A percentile compares a stretch with the other conserved stretches of the same genome.
Conservation (phyloP, 1,284 basidiomycete genomes). For the Puccinia hordei region DNA sequence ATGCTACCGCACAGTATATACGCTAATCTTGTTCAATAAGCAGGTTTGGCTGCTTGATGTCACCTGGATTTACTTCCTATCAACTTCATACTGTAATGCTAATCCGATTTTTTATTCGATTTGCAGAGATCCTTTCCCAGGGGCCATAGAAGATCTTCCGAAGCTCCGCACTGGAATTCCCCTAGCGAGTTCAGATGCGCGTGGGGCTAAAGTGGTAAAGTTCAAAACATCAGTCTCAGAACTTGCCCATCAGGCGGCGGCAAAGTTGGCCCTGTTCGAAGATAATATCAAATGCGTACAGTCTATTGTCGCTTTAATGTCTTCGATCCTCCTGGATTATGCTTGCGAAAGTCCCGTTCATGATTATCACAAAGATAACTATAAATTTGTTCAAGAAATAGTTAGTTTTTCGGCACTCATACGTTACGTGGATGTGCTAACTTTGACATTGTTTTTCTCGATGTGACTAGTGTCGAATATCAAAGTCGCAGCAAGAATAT, state of each 20-base stretch:
- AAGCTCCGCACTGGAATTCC: constrained; percentile 68
- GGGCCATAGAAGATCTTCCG: constrained; percentile 58
- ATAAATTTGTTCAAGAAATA: constrained; percentile 43
- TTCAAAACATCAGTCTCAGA: constrained; percentile 72
- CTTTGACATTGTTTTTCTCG: constrained; percentile 54
- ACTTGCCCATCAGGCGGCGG: constrained; percentile 72
- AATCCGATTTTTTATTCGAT: not conserved
- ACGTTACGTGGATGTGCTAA: constrained; percentile 57
- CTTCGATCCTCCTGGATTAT: constrained; percentile 74
- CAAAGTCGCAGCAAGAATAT: constrained; percentile 68
- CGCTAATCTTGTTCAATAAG: not conserved
- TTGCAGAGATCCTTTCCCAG: constrained; percentile 58
- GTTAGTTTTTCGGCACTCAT: constrained; percentile 29
- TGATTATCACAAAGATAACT: constrained; percentile 52
- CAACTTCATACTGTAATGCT: not conserved
- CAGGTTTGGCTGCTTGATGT: constrained; percentile 8
- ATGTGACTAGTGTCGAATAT: constrained; percentile 56
- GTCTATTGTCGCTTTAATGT: constrained; percentile 67
- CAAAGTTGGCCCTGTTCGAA: constrained; percentile 71
- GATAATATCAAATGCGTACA: constrained; percentile 88
- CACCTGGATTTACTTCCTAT: constrained; percentile 3
- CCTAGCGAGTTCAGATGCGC: constrained; percentile 72
- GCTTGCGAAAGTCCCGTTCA: constrained; percentile 66
- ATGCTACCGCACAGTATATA: not conserved
- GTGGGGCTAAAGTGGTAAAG: constrained; percentile 69